Base-by-base conservation (phyloP, 2,329 filamentous ascomycete species). In the Colletotrichum sp. region DNA sequence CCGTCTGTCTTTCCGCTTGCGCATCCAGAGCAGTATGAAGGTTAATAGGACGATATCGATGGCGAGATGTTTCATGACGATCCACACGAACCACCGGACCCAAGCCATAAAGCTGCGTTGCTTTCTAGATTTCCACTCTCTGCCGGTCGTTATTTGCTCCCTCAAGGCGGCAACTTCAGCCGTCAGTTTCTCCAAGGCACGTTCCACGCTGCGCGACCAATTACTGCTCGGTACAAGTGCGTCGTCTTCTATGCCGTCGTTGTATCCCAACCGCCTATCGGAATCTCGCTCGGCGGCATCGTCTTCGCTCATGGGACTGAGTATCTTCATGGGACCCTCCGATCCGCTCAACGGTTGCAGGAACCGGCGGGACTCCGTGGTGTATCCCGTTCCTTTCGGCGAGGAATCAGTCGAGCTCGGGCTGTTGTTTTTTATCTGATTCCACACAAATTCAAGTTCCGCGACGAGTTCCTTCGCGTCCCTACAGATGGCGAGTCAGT, bases 391-490 rank as follows among this genome's bases (percentile, higher is more conserved):
- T 30, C 86, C 86, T 78, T 89, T 88, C n/a, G 90, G 89, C 3
- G 89, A 91, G 13, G 90, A 89, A 55, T 90, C 83, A 52, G 92
- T 86, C 48, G 93, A 92, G 21, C 91, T 92, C 6, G 93, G 92
- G 13, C 92, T 92, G 81, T 96, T 98, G 79, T 94, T 94, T 84
- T 97, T 98, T 80, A 99, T 96, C 84, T 99, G 97, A 80, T 98
- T 96, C 97, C 97, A 99, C 52, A 99, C 96, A 81, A 99, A 99
- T 85, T 99, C 97, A n/a, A 99, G 91, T 84, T 99, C 97, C 12
- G 93, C 90, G 48, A 99, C 96, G 52, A 99, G 90, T 85, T 98
- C 96, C 75, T 93, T 91, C 9, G 95, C 95, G 83, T 98, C 96
- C 65, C 91, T 93, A 78, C 24, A 26, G 18, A 24, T 34, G 43